Evolutionary conservation across 371 early-diverging fungal species (phyloP).

Genomic region (Zopfochytrium polystomum): DNA sequence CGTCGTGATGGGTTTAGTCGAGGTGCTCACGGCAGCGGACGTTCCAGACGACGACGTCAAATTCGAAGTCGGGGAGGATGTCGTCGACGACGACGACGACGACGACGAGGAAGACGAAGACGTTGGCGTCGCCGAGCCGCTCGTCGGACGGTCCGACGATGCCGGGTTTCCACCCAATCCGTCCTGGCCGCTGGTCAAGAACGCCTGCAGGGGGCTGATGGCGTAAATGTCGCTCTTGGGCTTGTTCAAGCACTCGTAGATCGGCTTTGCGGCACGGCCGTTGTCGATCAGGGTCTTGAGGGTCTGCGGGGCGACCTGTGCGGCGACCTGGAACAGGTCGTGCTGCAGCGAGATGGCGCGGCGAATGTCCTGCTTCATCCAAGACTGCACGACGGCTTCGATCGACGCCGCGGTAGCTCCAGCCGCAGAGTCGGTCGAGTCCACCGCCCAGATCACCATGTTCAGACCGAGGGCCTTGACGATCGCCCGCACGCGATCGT

Average conservation of each 20-base stretch:
- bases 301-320: not conserved
- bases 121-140: not conserved
- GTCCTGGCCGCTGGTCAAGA: not conserved
- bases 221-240: not conserved
- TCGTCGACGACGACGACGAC: not conserved
- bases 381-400: not conserved
- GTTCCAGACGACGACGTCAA: not conserved
- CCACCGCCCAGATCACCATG: slow-evolving; percentile 21
- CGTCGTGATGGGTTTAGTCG: too few species aligned
- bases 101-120: not conserved
- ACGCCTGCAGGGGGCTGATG: not conserved
- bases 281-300: slow-evolving; percentile 3
- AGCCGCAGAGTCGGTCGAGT: slow-evolving; percentile 2
- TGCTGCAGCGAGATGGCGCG: slow-evolving; percentile 17
- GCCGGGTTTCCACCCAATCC: not conserved
- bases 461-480: slow-evolving; percentile 21
- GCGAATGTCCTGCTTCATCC: not conserved
- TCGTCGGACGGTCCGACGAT: not conserved
- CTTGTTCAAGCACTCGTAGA: slow-evolving; percentile 1
- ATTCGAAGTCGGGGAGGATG: not conserved
- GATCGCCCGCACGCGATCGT: slow-evolving; percentile 29
- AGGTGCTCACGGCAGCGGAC: too few species aligned
- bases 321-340: slow-evolving; percentile 6
- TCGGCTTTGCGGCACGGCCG: not conserved
- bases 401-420: not conserved